Percentiles rank a stretch among this genome's conserved stretches.
Conservation (phyloP, 75 land plant genomes). For the Chamaecyparis obtusa region DNA sequence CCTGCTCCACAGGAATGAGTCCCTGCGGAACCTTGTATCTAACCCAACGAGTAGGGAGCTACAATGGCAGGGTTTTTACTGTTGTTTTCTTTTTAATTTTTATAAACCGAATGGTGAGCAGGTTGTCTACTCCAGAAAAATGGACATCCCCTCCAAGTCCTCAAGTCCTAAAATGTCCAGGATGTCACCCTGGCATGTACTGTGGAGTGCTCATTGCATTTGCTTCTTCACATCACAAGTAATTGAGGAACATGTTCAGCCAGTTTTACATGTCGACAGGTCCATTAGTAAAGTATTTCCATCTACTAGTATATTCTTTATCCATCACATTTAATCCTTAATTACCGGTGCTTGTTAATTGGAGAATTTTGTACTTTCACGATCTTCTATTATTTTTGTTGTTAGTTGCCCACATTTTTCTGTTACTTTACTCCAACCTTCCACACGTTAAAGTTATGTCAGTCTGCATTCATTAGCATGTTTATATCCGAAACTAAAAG, state of each 20-base stretch:
- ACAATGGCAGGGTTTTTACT: no score
- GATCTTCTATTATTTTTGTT: neutral
- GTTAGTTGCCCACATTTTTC: neutral
- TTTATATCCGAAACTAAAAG: neutral
- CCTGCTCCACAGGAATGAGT: no score
- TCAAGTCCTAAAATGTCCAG: no score
- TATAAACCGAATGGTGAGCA: no score
- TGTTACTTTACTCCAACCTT: neutral
- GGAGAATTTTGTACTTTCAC: neutral
- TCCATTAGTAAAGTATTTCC: neutral
- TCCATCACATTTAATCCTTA: neutral
- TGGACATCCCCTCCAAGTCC: no score
- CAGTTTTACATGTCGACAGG: neutral
- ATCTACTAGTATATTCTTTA: neutral
- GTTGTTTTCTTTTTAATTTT: no score
- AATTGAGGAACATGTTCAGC: neutral
- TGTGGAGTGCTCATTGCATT: neutral
- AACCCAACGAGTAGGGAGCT: no score
- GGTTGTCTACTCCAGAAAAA: no score
- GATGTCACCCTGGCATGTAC: neutral
- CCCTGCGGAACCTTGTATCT: no score
- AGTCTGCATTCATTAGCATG: neutral
- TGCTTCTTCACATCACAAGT: neutral
- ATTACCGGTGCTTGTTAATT: neutral
- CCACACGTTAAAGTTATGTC: neutral